A percentile compares a stretch with the other conserved stretches of the same genome.
Conservation (phyloP, 805 yeast genomes). For the Metschnikowia colocasiae region DNA sequence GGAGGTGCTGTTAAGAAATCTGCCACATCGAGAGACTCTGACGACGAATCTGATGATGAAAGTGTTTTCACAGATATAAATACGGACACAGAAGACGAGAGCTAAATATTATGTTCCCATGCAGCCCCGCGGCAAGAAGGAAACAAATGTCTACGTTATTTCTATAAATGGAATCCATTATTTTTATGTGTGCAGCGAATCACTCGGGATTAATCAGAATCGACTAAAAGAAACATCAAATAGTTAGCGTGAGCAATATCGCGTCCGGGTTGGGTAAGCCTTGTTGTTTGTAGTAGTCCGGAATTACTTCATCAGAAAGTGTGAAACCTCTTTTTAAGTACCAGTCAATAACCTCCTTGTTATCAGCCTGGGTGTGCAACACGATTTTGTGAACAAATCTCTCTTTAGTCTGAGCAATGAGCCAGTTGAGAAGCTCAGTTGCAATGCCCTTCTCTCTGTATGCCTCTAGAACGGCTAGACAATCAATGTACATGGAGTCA, state of each 20-base stretch:
- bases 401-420: constrained; percentile 53
- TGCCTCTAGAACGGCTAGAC: constrained; percentile 61
- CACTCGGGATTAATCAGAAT: background rate
- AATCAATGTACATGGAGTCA: constrained; percentile 58
- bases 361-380: constrained; percentile 50
- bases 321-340: constrained; percentile 49
- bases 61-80: constrained; percentile 43
- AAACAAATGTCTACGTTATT: background rate
- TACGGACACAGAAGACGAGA: constrained; percentile 42
- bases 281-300: constrained; percentile 47
- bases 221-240: constrained; percentile 14
- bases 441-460: constrained; percentile 67
- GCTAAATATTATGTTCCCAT: constrained; percentile 9
- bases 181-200: background rate
- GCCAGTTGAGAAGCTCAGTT: constrained; percentile 49
- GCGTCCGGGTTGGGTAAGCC: constrained; percentile 50
- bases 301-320: constrained; percentile 29
- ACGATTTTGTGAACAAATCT: constrained; percentile 51
- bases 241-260: constrained; percentile 28
- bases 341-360: constrained; percentile 46
- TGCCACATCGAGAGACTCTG: constrained; percentile 32
- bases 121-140: background rate
- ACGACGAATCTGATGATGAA: constrained; percentile 37
- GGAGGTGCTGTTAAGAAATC: constrained; percentile 53
- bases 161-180: background rate